Percentiles rank a stretch among this genome's conserved stretches.
phyloP scores from a whole-genome alignment of 2,329 filamentous ascomycete species.

The Exophiala lecanii-corni region DNA sequence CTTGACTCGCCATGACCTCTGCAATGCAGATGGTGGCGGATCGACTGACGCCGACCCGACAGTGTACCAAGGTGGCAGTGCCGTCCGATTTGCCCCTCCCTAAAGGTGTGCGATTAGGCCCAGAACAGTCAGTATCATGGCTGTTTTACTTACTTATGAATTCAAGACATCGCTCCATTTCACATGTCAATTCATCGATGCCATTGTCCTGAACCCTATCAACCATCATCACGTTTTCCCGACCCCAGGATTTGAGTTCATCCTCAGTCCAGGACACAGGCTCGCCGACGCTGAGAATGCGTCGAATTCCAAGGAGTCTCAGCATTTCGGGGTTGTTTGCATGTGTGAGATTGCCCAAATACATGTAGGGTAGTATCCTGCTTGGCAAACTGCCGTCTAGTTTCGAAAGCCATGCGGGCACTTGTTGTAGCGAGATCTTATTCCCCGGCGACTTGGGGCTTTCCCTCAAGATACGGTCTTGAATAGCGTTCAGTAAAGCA shows the following conservation, averaged over 20 bases:
- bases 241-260: slow-evolving; percentile 66
- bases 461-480: slow-evolving; percentile 67
- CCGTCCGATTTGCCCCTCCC: slow-evolving; percentile 72
- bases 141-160: slow-evolving; percentile 71
- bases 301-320: slow-evolving; percentile 71
- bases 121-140: not conserved
- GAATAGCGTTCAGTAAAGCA: slow-evolving; percentile 69
- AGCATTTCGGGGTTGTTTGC: slow-evolving; percentile 90
- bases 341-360: slow-evolving; percentile 86
- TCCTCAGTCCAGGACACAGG: slow-evolving; percentile 73
- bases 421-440: slow-evolving; percentile 25
- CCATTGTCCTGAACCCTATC: slow-evolving; percentile 93
- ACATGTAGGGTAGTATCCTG: slow-evolving; percentile 87
- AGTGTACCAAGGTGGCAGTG: slow-evolving; percentile 88
- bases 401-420: slow-evolving; percentile 74
- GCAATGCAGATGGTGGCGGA: slow-evolving; percentile 98
- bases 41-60: slow-evolving; percentile 88
- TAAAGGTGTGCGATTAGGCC: slow-evolving; percentile 39
- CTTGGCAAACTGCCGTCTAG: slow-evolving; percentile 90
- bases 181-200: slow-evolving; percentile 81
- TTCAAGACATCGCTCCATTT: slow-evolving; percentile 78
- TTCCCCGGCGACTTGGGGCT: slow-evolving; percentile 50
- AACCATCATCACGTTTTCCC: slow-evolving; percentile 73
- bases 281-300: slow-evolving; percentile 90
- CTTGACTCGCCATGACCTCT: slow-evolving; percentile 84